These are phyloP conservation scores for Cercospora beticola DNA, from an alignment of 2,329 filamentous ascomycete species.

Conservation along the genomic window DNA sequence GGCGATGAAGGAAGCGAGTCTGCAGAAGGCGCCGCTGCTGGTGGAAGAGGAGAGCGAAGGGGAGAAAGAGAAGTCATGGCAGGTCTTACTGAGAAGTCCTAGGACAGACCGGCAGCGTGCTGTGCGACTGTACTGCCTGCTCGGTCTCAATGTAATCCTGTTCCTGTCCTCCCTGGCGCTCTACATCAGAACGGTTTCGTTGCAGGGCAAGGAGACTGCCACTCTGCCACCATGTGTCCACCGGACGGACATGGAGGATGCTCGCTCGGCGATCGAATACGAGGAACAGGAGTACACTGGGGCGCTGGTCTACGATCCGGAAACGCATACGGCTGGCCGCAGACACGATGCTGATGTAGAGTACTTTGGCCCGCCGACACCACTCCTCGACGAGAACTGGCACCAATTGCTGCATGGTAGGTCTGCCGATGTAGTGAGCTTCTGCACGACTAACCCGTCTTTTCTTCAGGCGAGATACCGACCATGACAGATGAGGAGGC, in stretches of 20 bases:
- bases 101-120: neutral
- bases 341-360: constrained; percentile 13
- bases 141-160: constrained; percentile 5
- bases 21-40: constrained; percentile 3
- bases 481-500: constrained; percentile 21
- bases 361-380: constrained; percentile 24
- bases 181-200: neutral
- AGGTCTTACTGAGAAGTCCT: constrained; percentile 4
- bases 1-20: neutral
- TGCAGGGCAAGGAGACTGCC: neutral
- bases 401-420: constrained; percentile 17
- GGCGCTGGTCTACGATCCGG: constrained; percentile 17
- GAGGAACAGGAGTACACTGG: constrained; percentile 19
- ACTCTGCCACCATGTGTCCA: constrained; percentile 12
- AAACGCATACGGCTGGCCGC: constrained; percentile 8
- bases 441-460: neutral
- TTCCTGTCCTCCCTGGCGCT: constrained; percentile 2
- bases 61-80: neutral
- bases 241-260: constrained; percentile 19
- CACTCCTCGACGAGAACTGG: constrained; percentile 23
- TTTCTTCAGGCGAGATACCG: constrained; percentile 13
- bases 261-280: constrained; percentile 18
- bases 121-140: constrained; percentile 8
- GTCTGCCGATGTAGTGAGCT: neutral
- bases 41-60: neutral